A percentile compares a stretch with the other conserved stretches of the same genome.
Conservation (phyloP, 192 early-diverging fungal genomes). For the Podila horticola region DNA sequence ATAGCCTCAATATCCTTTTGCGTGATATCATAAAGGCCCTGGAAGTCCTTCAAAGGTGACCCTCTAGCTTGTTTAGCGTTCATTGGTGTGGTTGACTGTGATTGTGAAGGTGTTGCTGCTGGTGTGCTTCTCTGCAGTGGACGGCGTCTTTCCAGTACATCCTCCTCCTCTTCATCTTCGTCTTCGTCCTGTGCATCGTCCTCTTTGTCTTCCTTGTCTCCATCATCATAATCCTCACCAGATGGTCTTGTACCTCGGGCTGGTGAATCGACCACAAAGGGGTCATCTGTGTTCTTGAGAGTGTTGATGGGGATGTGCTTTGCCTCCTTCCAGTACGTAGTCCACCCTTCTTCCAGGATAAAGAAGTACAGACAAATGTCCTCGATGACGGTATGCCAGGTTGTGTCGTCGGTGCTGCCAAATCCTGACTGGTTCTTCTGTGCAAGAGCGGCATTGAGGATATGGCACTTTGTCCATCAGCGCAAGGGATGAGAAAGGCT, state of each 20-base stretch:
- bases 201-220: not conserved
- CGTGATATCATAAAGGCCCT: too few relatives aligned
- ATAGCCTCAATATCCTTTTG: too few relatives aligned
- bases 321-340: not conserved
- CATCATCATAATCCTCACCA: too few relatives aligned
- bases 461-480: too few relatives aligned
- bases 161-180: not conserved
- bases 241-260: too few relatives aligned
- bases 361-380: constrained; percentile 6
- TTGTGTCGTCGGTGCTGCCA: not conserved
- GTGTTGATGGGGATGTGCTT: not conserved
- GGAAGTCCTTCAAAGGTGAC: too few relatives aligned
- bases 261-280: not conserved
- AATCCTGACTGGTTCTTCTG: not conserved
- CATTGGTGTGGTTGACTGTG: too few relatives aligned
- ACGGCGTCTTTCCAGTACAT: not conserved
- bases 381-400: not conserved
- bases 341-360: not conserved
- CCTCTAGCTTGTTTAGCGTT: too few relatives aligned
- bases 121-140: too few relatives aligned
- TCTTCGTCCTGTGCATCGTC: not conserved
- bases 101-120: too few relatives aligned
- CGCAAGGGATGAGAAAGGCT: too few relatives aligned
- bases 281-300: constrained; percentile 1
- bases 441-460: too few relatives aligned